Percentiles rank a stretch among this genome's conserved stretches.
Evolutionary conservation across 1,284 basidiomycete species (phyloP).

Genomic region (Cronartium quercuum): DNA sequence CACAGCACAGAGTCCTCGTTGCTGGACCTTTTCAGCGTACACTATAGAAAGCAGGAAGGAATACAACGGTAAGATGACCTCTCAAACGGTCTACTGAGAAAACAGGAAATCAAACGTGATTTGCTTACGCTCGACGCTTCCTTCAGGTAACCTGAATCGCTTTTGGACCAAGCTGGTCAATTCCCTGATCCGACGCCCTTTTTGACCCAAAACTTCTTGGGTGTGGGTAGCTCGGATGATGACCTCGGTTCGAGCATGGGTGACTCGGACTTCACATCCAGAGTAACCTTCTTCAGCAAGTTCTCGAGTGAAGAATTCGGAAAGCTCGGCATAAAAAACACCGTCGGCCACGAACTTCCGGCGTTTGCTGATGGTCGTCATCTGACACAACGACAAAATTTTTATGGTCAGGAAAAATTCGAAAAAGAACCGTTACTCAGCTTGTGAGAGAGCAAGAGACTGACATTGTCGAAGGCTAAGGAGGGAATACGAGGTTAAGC

Average conservation of each 20-base stretch:
- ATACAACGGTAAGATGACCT: not conserved
- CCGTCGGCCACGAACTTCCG: constrained; percentile 87
- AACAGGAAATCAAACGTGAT: not conserved
- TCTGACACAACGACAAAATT: not conserved
- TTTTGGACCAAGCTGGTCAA: constrained; percentile 97
- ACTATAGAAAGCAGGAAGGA: constrained; percentile 49
- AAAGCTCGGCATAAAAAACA: constrained; percentile 62
- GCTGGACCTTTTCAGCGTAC: constrained; percentile 99
- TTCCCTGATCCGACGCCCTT: constrained; percentile 98
- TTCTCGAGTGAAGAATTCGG: constrained; percentile 69
- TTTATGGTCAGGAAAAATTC: not conserved
- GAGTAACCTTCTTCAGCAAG: constrained; percentile 99
- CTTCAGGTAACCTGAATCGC: constrained; percentile 99
- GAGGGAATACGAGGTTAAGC: not conserved
- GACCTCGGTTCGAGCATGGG: constrained; percentile 99
- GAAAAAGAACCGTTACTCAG: not conserved
- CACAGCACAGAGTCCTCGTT: constrained; percentile 96
- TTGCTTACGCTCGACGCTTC: constrained; percentile 70
- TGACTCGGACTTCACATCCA: constrained; percentile 99
- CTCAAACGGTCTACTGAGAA: not conserved
- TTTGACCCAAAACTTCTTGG: constrained; percentile 98
- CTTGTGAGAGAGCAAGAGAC: not conserved
- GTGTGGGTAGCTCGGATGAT: constrained; percentile 99
- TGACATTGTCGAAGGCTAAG: not conserved
- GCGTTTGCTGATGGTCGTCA: constrained; percentile 39